Conservation (phyloP, 495 filamentous ascomycete species). For the Aspergillus kassunensis region DNA sequence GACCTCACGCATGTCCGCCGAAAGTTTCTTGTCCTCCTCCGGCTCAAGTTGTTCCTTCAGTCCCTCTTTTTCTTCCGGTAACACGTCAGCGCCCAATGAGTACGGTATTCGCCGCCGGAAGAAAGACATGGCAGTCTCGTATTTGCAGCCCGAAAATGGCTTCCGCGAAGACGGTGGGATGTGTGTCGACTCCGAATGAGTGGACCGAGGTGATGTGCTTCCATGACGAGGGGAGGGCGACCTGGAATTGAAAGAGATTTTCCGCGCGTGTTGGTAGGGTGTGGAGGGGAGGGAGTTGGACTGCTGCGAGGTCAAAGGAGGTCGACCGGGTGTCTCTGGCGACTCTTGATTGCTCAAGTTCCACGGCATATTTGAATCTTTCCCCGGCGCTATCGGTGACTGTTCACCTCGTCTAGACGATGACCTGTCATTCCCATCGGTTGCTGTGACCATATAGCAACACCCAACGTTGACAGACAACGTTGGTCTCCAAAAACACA, state of each 20-base stretch:
- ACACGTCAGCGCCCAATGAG: slow-evolving; percentile 68
- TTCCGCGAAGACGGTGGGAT: slow-evolving; percentile 62
- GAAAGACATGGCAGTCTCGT: slow-evolving; percentile 71
- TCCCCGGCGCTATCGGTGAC: slow-evolving; percentile 41
- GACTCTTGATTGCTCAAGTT: slow-evolving; percentile 34
- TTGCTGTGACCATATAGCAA: slow-evolving; percentile 44
- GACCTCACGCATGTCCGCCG: slow-evolving; percentile 73
- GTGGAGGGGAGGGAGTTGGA: slow-evolving; percentile 94
- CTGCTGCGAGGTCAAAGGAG: slow-evolving; percentile 55
- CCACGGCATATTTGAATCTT: slow-evolving; percentile 43
- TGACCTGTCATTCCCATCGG: slow-evolving; percentile 44
- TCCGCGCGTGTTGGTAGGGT: slow-evolving; percentile 81
- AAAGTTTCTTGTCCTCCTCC: slow-evolving; percentile 73
- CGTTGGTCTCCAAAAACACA: slow-evolving; percentile 21
- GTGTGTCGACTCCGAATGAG: slow-evolving; percentile 81
- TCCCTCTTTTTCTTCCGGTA: slow-evolving; percentile 63
- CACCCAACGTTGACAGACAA: slow-evolving; percentile 26
- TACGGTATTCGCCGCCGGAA: slow-evolving; percentile 87
- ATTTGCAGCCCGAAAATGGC: slow-evolving; percentile 64
- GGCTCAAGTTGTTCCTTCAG: slow-evolving; percentile 64
- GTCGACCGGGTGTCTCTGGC: slow-evolving; percentile 34
- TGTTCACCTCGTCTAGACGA: slow-evolving; percentile 37
- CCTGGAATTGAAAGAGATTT: slow-evolving; percentile 76
- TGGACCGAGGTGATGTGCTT: slow-evolving; percentile 85
- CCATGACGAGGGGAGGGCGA: slow-evolving; percentile 79